phyloP scores from a whole-genome alignment of 2,329 filamentous ascomycete species.

The Stemphylium beticola region DNA sequence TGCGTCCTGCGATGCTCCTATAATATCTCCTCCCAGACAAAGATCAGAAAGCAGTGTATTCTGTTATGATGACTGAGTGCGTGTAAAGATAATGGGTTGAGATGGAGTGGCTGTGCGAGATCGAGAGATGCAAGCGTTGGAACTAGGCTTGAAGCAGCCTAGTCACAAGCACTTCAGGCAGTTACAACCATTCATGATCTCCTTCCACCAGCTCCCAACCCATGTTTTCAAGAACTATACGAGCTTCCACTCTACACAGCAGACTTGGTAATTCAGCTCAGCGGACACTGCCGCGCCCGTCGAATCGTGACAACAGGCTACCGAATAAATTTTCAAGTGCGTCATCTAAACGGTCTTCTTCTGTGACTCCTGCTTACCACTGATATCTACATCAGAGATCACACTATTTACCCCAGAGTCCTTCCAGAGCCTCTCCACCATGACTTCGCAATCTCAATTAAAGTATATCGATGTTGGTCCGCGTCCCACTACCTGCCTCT shows the following conservation, averaged over 20 bases:
- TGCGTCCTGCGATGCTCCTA: not conserved
- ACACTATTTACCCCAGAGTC: not conserved
- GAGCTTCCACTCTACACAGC: not conserved
- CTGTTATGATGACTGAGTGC: not conserved
- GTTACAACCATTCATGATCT: constrained; percentile 6
- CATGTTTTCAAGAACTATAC: constrained; percentile 17
- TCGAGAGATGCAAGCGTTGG: not conserved
- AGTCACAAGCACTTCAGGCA: constrained; percentile 3
- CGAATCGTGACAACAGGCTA: not conserved
- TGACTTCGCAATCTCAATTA: constrained; percentile 18
- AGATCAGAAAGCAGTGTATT: not conserved
- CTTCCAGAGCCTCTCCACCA: not conserved
- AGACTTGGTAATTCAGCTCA: not conserved
- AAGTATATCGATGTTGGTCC: constrained; percentile 54
- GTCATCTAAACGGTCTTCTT: constrained; percentile 2
- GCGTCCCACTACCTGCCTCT: constrained; percentile 19
- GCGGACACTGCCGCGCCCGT: not conserved
- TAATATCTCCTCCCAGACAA: not conserved
- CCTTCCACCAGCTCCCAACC: constrained; percentile 8
- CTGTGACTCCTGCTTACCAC: not conserved
- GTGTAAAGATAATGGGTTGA: not conserved
- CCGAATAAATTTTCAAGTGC: constrained; percentile 19
- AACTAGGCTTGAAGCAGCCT: constrained; percentile 17
- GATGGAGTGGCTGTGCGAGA: constrained; percentile 6
- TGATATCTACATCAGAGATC: not conserved